phyloP scores from a whole-genome alignment of 2,329 filamentous ascomycete genomes.

The Mycogone perniciosa region DNA sequence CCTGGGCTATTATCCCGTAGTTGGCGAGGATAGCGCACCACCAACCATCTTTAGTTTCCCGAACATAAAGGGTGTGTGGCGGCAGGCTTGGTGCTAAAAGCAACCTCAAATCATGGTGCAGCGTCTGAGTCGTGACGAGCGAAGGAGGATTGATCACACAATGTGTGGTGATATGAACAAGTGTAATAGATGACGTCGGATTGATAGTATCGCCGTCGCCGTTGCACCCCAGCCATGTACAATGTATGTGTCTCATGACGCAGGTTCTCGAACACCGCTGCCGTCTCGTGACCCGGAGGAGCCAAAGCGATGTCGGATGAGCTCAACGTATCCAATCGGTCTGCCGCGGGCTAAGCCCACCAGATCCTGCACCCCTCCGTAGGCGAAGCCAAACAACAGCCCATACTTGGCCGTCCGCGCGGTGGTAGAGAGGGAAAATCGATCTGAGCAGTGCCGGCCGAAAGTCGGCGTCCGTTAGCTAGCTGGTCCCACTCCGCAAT shows the following conservation, averaged over 20 bases:
- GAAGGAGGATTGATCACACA: too few species aligned
- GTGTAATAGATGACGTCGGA: constrained; percentile 1
- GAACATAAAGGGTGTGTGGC: too few species aligned
- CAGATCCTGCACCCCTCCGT: constrained; percentile 74
- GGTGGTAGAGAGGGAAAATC: constrained; percentile 70
- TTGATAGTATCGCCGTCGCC: constrained; percentile 6
- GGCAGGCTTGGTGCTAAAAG: background rate
- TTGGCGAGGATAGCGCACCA: background rate
- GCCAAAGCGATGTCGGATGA: constrained; percentile 42
- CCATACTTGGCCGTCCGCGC: constrained; percentile 75
- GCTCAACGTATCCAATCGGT: constrained; percentile 68
- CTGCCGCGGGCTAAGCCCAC: constrained; percentile 64
- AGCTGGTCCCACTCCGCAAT: constrained; percentile 4
- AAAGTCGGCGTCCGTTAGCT: constrained; percentile 20
- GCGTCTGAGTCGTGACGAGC: too few species aligned
- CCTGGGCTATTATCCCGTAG: background rate
- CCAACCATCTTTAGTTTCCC: background rate
- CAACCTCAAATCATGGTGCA: too few species aligned
- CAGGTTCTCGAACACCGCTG: background rate
- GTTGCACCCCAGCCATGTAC: background rate
- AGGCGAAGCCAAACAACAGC: constrained; percentile 69
- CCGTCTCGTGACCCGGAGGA: constrained; percentile 14
- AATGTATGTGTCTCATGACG: background rate
- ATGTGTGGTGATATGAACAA: too few species aligned
- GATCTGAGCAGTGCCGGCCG: constrained; percentile 47